Conservation (phyloP, 805 yeast genomes). For the Metschnikowia borealis region DNA sequence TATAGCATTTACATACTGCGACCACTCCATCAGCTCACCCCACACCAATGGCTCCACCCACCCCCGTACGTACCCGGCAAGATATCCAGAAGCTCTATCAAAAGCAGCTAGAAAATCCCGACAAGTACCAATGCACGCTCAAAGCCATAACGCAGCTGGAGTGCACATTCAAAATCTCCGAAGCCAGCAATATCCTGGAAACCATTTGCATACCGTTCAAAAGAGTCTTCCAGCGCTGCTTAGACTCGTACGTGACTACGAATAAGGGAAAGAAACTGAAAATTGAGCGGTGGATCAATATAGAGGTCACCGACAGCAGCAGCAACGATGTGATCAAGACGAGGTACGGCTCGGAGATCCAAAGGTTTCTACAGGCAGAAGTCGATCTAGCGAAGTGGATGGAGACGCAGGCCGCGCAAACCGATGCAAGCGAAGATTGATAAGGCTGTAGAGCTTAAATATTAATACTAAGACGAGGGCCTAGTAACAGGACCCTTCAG, state of each 20-base stretch:
- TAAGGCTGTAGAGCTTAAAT: not conserved
- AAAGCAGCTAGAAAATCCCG: constrained; percentile 27
- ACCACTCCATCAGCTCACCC: not conserved
- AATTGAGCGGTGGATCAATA: constrained; percentile 33
- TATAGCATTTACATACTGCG: not conserved
- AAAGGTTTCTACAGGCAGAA: constrained; percentile 37
- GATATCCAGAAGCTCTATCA: constrained; percentile 27
- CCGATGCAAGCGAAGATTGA: not conserved
- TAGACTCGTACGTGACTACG: constrained; percentile 21
- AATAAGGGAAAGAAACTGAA: constrained; percentile 26
- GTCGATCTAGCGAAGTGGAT: constrained; percentile 32
- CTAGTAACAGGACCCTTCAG: constrained; percentile 73
- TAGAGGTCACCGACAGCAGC: constrained; percentile 33
- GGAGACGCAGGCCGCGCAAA: constrained; percentile 16
- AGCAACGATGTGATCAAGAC: constrained; percentile 27
- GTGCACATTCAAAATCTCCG: constrained; percentile 36
- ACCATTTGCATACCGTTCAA: constrained; percentile 43
- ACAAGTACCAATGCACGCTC: constrained; percentile 30
- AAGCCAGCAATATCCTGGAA: constrained; percentile 24
- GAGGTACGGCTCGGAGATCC: constrained; percentile 25
- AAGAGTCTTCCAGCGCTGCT: constrained; percentile 38
- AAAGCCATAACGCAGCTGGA: constrained; percentile 38
- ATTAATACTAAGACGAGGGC: not conserved
- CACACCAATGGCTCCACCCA: constrained; percentile 40
- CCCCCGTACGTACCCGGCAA: constrained; percentile 32